phyloP scores from a whole-genome alignment of 2,329 filamentous ascomycete species.

The Diaporthe aspalathi region DNA sequence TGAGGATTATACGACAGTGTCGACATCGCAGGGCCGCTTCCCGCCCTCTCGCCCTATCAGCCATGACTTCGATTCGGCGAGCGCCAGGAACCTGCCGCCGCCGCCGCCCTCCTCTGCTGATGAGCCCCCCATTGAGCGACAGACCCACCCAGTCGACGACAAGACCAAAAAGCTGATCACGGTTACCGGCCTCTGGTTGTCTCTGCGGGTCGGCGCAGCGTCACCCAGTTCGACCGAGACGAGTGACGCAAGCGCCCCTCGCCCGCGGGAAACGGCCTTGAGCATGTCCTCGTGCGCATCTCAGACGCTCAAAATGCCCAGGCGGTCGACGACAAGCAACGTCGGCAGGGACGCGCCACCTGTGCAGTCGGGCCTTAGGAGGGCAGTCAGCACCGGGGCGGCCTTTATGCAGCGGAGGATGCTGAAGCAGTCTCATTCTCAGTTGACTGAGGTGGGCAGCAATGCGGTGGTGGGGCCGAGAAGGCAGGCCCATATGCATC shows the following conservation, averaged over 20 bases:
- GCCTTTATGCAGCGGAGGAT: constrained; percentile 58
- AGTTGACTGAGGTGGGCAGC: background rate
- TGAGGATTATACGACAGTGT: constrained; percentile 72
- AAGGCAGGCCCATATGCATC: background rate
- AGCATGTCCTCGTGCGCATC: constrained; percentile 8
- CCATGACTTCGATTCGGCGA: constrained; percentile 33
- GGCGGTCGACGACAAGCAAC: constrained; percentile 39
- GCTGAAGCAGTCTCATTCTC: constrained; percentile 39
- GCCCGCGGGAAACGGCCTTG: constrained; percentile 41
- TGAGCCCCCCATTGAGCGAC: constrained; percentile 45
- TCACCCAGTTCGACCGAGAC: constrained; percentile 48
- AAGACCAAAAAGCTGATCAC: constrained; percentile 61
- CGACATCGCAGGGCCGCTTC: constrained; percentile 59
- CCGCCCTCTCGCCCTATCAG: constrained; percentile 56
- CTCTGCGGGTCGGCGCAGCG: constrained; percentile 57
- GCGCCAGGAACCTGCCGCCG: constrained; percentile 15
- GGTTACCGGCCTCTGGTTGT: constrained; percentile 64
- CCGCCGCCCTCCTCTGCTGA: constrained; percentile 31
- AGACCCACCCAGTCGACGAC: constrained; percentile 54
- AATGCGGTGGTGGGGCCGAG: background rate
- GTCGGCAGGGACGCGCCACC: background rate
- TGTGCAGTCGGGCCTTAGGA: constrained; percentile 43
- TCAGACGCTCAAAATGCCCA: constrained; percentile 32
- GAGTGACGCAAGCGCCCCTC: constrained; percentile 42
- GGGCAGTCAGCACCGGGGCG: constrained; percentile 59